These are phyloP conservation scores for Tetrapyrgos nigripes DNA, from an alignment of 1,284 basidiomycete genomes.

Conservation along the genomic window DNA sequence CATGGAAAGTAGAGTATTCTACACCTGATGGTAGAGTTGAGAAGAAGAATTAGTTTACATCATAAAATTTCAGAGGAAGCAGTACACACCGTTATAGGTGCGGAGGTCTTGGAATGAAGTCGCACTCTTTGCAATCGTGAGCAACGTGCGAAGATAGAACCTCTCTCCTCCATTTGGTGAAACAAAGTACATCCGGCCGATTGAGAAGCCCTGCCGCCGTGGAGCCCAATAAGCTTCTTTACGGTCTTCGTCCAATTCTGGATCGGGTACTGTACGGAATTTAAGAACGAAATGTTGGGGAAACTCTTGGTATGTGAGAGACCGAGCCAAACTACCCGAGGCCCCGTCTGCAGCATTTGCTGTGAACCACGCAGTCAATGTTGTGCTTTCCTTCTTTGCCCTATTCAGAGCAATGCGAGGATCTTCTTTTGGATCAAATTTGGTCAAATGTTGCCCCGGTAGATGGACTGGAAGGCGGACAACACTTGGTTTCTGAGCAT, in stretches of 20 bases:
- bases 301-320: slow-evolving; percentile 1
- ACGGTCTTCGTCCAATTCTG: slow-evolving; percentile 16
- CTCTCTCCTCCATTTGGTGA: slow-evolving; percentile 18
- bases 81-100: slow-evolving; percentile 28
- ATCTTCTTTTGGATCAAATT: slow-evolving; percentile 37
- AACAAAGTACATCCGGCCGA: slow-evolving; percentile 1
- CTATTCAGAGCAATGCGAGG: slow-evolving; percentile 28
- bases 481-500: slow-evolving; percentile 41
- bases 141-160: slow-evolving; percentile 45
- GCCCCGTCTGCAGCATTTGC: slow-evolving; percentile 37
- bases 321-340: neutral
- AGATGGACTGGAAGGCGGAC: slow-evolving; percentile 46
- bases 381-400: slow-evolving; percentile 30
- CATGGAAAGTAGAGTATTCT: slow-evolving; percentile 33
- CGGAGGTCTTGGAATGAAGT: slow-evolving; percentile 41
- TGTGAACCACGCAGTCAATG: slow-evolving; percentile 47
- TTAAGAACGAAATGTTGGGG: neutral
- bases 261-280: too few relatives aligned
- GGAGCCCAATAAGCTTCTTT: slow-evolving; percentile 31
- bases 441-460: slow-evolving; percentile 40
- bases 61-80: too few relatives aligned
- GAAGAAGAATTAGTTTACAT: neutral
- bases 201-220: slow-evolving; percentile 23
- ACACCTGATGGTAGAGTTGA: neutral
- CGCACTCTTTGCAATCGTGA: slow-evolving; percentile 42